Base-by-base conservation (phyloP, 306 rosid genomes). In the Astragalus membranaceus region DNA sequence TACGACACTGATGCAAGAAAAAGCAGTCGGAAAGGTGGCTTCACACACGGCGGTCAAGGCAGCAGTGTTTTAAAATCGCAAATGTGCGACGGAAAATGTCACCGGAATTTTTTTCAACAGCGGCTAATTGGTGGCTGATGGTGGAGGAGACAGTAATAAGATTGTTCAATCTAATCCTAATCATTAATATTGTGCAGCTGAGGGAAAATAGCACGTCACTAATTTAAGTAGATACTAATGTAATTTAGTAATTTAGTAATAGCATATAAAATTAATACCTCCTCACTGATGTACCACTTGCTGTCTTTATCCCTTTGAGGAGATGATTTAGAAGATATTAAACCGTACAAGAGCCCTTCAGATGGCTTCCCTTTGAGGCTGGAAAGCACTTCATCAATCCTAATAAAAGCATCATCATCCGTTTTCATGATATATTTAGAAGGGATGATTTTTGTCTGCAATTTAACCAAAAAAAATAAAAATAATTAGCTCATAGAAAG, bases 341-440 rank as follows among this genome's bases (percentile, higher is more conserved):
- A 93, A 81, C 98, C 98, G 14, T 88, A 88, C 74, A 90, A 74
- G 54, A 93, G 86, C 51, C 91, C 85, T 37, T 77, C 52, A 0
- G 87, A 61, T 60, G 95, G 61, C 83, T 81, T 90, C 68, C 83
- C 86, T 81, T 84, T 93, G 52, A 93, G 89, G 81, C 85, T 82
- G 44, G 96, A 83, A 53, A 93, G 77, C 70, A 93, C 88, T 79
- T 90, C 96, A 74, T 93, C 91, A 39, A 93, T 78, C 81, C 96
- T 85, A 68, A 90, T 83, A 79, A 93, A 93, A 33, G 98, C 96
- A 84, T 93, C 98, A 69, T 92, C 98, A 61, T 90, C 98, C 10
- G 96, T 90, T 86, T 93, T 93, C 98, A 93, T 93, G 50, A 93
- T 88, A 78, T 80, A 90, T 67, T 93, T 93, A 3, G 97, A 83